phyloP scores from a whole-genome alignment of 768 basidiomycete species.

The Boletus vermiculosoides region DNA sequence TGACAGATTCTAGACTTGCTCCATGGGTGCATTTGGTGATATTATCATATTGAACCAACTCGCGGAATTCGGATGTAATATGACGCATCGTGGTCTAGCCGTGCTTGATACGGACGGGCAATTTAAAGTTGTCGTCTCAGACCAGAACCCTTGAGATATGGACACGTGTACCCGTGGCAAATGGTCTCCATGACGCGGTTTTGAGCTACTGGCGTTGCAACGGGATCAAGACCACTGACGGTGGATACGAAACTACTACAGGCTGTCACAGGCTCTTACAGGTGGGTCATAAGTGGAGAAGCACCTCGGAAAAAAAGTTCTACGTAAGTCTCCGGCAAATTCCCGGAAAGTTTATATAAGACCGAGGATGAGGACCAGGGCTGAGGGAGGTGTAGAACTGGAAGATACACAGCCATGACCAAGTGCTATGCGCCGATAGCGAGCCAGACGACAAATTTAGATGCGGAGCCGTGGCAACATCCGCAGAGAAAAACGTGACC shows the following conservation, averaged over 20 bases:
- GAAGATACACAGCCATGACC: neutral
- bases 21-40: slow-evolving; percentile 13
- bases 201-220: neutral
- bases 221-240: too few relatives aligned
- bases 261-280: neutral
- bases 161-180: neutral
- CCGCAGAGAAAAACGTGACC: neutral
- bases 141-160: neutral
- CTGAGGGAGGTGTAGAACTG: neutral
- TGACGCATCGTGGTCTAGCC: slow-evolving; percentile 3
- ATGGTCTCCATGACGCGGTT: neutral
- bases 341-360: neutral
- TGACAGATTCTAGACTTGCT: slow-evolving; percentile 9
- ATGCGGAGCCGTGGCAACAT: neutral
- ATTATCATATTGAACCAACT: neutral
- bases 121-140: slow-evolving; percentile 7
- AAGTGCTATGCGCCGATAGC: neutral
- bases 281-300: too few relatives aligned
- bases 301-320: neutral
- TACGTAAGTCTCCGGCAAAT: slow-evolving; percentile 15
- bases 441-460: neutral
- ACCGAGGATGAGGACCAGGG: neutral
- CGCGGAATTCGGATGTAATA: neutral
- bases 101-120: neutral
- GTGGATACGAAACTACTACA: neutral